phyloP scores from a whole-genome alignment of 805 yeast genomes.

The Ogataea thermomethanolica region DNA sequence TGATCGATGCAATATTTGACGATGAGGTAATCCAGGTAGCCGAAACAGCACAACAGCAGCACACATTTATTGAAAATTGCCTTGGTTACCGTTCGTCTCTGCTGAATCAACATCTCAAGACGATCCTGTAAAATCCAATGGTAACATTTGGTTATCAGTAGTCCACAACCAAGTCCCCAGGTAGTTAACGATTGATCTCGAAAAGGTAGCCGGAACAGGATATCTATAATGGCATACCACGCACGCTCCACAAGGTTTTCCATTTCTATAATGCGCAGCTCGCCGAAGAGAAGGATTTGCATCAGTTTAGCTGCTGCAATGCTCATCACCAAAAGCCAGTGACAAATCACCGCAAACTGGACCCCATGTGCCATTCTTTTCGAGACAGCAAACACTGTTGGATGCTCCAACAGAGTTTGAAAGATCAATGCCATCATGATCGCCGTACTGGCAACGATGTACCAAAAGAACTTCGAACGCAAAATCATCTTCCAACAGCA shows the following conservation, averaged over 20 bases:
- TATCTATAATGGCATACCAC: conserved; percentile 61
- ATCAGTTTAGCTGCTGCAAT: conserved; percentile 44
- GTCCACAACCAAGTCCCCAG: conserved; percentile 32
- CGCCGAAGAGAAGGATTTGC: conserved; percentile 64
- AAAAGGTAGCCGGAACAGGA: conserved; percentile 32
- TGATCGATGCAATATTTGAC: conserved; percentile 56
- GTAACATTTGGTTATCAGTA: conserved; percentile 59
- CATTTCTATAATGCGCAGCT: conserved; percentile 65
- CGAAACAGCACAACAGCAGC: conserved; percentile 42
- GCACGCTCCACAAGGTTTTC: conserved; percentile 70
- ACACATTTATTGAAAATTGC: conserved; percentile 37
- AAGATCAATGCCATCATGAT: conserved; percentile 35
- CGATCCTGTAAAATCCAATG: conserved; percentile 67
- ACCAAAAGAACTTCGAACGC: conserved; percentile 19
- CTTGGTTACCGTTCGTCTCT: conserved; percentile 16
- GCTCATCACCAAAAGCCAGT: conserved; percentile 39
- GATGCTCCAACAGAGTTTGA: conserved; percentile 39
- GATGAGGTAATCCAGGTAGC: conserved; percentile 48
- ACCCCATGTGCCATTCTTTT: conserved; percentile 50
- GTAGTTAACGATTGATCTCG: conserved; percentile 38
- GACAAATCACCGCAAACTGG: conserved; percentile 38
- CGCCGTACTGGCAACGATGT: conserved; percentile 32
- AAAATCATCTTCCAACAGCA: conserved; percentile 1
- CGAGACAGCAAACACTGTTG: conserved; percentile 48
- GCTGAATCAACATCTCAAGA: conserved; percentile 46